phyloP scores from a whole-genome alignment of 2,329 filamentous ascomycete species.

The Hypoxylon sp. region DNA sequence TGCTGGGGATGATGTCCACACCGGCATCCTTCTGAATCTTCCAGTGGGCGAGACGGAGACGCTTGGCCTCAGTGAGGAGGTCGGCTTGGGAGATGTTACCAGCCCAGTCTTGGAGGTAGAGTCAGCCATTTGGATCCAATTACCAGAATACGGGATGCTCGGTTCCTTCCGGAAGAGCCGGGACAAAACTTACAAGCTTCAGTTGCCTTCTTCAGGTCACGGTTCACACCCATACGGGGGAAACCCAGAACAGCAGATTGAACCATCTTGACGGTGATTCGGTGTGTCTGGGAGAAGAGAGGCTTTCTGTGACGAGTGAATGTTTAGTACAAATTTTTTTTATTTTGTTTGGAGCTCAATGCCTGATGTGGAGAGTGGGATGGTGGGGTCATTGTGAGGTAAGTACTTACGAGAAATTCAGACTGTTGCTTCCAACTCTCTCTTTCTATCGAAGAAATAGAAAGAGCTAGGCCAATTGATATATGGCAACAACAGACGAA shows the following conservation, averaged over 20 bases:
- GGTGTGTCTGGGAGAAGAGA: conserved; percentile 43
- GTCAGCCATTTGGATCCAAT: conserved; percentile 39
- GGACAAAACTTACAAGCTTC: conserved; percentile 78
- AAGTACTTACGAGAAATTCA: conserved; percentile 49
- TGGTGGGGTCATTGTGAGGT: conserved; percentile 5
- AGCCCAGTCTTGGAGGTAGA: conserved; percentile 75
- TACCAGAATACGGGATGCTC: background rate
- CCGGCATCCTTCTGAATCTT: conserved; percentile 99
- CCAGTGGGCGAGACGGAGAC: conserved; percentile 97
- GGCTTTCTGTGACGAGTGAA: conserved; percentile 42
- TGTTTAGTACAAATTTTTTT: conserved; percentile 33
- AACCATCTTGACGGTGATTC: conserved; percentile 68
- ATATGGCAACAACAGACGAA: conserved; percentile 42
- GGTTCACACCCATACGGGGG: conserved; percentile 97
- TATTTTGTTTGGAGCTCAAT: background rate
- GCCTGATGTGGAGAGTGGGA: background rate
- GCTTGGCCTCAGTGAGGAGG: conserved; percentile 94
- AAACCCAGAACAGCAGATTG: conserved; percentile 91
- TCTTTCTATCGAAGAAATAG: conserved; percentile 23
- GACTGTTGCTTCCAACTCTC: conserved; percentile 49
- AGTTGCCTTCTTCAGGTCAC: conserved; percentile 99
- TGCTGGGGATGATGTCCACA: conserved; percentile 98
- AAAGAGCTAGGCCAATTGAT: conserved; percentile 37
- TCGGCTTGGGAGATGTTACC: conserved; percentile 94
- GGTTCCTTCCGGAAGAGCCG: conserved; percentile 9